Base-by-base conservation (phyloP, 345 rosid genomes). In the Eucalyptus marginata region DNA sequence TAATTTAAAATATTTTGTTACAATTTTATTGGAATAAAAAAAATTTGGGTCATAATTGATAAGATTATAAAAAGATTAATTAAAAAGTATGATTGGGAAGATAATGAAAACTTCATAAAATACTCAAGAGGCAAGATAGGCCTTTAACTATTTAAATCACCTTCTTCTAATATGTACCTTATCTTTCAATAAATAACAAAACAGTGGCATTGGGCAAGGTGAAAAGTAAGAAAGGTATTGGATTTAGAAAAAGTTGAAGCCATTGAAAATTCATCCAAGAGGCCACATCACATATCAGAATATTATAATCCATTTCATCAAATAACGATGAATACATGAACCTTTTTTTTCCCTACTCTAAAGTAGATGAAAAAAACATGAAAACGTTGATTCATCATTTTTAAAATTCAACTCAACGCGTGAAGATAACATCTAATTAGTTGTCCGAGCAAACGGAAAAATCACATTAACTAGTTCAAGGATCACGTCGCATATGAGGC, bases 401-500 rank as follows among this genome's bases (percentile, higher is more conserved):
- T 36, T 36, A 18, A 71, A 36, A 36, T 18, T 18, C 27, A 2
- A 36, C 46, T 71, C 83, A 71, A 71, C 12, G 4, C 20, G 14
- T 5, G 44, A 43, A 6, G 11, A 5, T 10, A 29, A 29, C 4
- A 4, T 29, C 9, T 64, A 7, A 64, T 64, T 64, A 29, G 33
- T 29, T 2, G 10, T 29, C 0, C 3, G 18, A 29, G 71, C 71
- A 13, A 29, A 64, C 1, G 6, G 4, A 64, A 64, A 13, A 31
- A 29, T 7, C 36, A 29, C 13, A 62, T 62, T 4, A n/a, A 64
- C 16, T 29, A 71, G 7, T 68, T 31, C 13, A n/a, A n/a, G 22
- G 24, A 66, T 66, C 24, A 18, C 4, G 0, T 52, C 0, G 4
- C 10, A 18, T 7, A 18, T 7, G 56, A 52, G 1, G 4, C 10